Evolutionary conservation across 2,329 filamentous ascomycete species (phyloP), one percentile per base, ranked within the genome.

Genomic region (Fusarium paranaense): DNA sequence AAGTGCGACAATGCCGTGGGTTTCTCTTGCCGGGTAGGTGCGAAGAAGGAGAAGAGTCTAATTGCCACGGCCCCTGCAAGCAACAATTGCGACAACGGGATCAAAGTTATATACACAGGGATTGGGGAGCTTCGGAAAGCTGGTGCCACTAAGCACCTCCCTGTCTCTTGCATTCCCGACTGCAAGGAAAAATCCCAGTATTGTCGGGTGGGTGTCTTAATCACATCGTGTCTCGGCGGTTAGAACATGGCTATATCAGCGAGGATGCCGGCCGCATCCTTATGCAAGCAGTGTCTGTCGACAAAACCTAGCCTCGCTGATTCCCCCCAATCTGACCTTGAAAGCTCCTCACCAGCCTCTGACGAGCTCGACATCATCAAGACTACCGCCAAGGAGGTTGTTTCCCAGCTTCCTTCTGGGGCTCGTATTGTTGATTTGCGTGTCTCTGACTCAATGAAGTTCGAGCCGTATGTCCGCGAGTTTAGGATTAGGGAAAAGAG

Each of bases 291-390:
- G 7, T 25, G 42, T 13, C 22, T 47, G 22, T 14, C 22, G 2
- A 25, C 22, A 25, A 25, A 25, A 47, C 42, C 13, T 47, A 45
- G 42, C 16, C 22, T 47, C 42, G 2, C 42, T 47, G 20, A 8
- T 9, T 10, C 14, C 22, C 42, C 18, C 37, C 18, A n/a, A 40
- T 10, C 5, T 9, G 18, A 40, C 9, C 10, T 40, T 9, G 37
- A 11, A n/a, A n/a, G 16, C 4, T 2, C 18, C 9, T 38, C 37
- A 5, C 20, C 20, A 45, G 40, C 76, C 0, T 57, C 62, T 0
- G 62, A 75, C 2, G 76, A 79, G 4, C 40, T 75, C 0, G 1
- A 27, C 0, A 77, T 79, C 18, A 78, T 78, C 47, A 8, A 76
- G 11, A 20, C 61, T 3, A 78, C 74, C 2, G 66, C 66, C 4